These are phyloP conservation scores for Arthroderma uncinatum DNA, from an alignment of 2,329 filamentous ascomycete genomes.

Conservation along the genomic window DNA sequence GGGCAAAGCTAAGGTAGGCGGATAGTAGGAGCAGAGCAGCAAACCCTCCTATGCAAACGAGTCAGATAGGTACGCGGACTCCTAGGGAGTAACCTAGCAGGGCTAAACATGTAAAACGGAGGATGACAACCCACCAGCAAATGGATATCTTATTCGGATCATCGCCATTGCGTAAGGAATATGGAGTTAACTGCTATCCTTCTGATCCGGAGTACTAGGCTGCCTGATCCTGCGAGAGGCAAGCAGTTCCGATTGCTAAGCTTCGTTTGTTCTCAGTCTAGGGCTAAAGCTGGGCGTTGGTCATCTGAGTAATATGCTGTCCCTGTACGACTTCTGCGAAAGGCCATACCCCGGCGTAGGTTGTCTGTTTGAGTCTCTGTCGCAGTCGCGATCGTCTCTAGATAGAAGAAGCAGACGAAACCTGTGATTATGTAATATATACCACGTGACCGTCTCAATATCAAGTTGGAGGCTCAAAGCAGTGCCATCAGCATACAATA, in stretches of 20 bases:
- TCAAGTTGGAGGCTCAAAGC: too few relatives aligned
- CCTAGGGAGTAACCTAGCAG: not conserved
- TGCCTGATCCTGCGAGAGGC: not conserved
- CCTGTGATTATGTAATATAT: not conserved
- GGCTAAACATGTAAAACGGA: not conserved
- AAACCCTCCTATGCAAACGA: slow-evolving; percentile 47
- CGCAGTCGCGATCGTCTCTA: not conserved
- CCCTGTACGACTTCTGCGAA: not conserved
- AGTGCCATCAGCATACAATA: too few relatives aligned
- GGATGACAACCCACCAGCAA: slow-evolving; percentile 57
- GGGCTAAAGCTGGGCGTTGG: not conserved
- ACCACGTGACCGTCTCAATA: too few relatives aligned
- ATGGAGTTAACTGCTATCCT: not conserved
- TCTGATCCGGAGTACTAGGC: not conserved
- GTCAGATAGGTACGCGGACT: slow-evolving; percentile 12
- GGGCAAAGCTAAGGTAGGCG: slow-evolving; percentile 68
- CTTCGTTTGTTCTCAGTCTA: not conserved
- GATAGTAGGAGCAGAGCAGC: slow-evolving; percentile 57
- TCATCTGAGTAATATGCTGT: not conserved
- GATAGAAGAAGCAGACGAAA: not conserved
- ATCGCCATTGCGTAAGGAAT: slow-evolving; percentile 11
- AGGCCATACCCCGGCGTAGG: not conserved
- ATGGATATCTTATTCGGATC: slow-evolving; percentile 81
- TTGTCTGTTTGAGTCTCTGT: not conserved
- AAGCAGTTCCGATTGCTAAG: not conserved